Evolutionary conservation across 2,329 filamentous ascomycete species (phyloP), one percentile per base, ranked within the genome.

Genomic region (Saccharata proteae): DNA sequence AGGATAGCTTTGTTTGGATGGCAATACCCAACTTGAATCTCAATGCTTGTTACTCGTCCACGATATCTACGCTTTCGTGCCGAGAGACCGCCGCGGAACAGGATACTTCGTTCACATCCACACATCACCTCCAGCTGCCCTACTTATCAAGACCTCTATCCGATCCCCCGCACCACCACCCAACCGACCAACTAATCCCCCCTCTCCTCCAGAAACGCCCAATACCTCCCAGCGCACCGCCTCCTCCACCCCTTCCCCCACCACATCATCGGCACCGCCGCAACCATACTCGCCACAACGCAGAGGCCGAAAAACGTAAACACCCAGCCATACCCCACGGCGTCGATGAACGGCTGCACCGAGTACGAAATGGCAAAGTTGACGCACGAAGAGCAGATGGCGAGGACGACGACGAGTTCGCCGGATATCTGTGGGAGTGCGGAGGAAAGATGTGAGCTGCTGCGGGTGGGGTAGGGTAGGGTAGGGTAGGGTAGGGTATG

Each of bases 261-360:
- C 5, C 47, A 38, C 3, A 47, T 32, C 3, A 45, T 47, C 30
- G 48, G 39, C 4, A 40, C 35, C 1, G 44, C 51, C 26, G 49
- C 40, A 3, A 39, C 34, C 40, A 43, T 42, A 9, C 40, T 42
- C 13, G 27, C 30, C 20, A 46, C 38, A 6, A 55, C 52, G 26
- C 47, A 39, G 5, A 52, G 40, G 1, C 52, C 53, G 35, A 51
- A 56, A 27, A 51, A 57, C 2, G 49, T 54, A 37, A 57, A 56
- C 6, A 42, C 31, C 28, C 43, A 47, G 1, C 47, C 47, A 26
- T 43, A 42, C 6, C 44, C 27, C 5, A 49, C 52, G 7, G 48
- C 46, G 6, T 58, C 43, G 32, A 59, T 54, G 25, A 59, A 57
- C 10, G 54, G 50, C 38, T 59, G 55, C 15, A 59, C 51, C 2